A percentile compares a stretch with the other conserved stretches of the same genome.
phyloP scores from a whole-genome alignment of 352 stramenopile species.

The Globisporangium barbulae region DNA sequence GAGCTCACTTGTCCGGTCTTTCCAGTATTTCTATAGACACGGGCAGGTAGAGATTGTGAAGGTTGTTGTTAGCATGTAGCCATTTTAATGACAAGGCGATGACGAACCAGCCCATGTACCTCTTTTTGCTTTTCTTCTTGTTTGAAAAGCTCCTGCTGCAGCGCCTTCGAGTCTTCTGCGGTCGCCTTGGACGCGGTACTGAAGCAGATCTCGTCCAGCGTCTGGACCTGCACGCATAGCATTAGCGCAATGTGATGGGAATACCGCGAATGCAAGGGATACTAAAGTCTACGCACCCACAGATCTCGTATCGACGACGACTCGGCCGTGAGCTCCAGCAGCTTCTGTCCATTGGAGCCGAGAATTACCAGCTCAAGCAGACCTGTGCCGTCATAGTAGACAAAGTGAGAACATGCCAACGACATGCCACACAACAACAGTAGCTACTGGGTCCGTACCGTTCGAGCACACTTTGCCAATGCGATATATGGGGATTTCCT shows the following conservation, averaged over 20 bases:
- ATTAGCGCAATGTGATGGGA: neutral
- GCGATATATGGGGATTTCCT: conserved; percentile 49
- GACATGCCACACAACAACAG: neutral
- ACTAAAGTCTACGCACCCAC: conserved; percentile 27
- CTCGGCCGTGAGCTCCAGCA: conserved; percentile 55
- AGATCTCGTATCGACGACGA: conserved; percentile 42
- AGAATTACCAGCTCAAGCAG: conserved; percentile 47
- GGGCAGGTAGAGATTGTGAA: neutral
- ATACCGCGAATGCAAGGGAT: neutral
- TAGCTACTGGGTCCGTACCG: conserved; percentile 22
- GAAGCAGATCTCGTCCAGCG: conserved; percentile 57
- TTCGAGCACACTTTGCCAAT: conserved; percentile 57
- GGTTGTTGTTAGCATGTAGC: neutral
- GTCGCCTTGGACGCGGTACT: conserved; percentile 7
- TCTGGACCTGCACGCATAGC: conserved; percentile 30
- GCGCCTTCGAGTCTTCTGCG: conserved; percentile 31
- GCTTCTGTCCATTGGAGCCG: conserved; percentile 48
- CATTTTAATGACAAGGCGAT: neutral
- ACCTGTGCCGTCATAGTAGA: conserved; percentile 17
- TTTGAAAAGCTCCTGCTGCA: conserved; percentile 50
- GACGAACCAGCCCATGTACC: conserved; percentile 11
- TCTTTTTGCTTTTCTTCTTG: conserved; percentile 65
- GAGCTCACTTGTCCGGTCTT: conserved; percentile 53
- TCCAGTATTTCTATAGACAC: conserved; percentile 60
- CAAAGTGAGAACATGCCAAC: neutral